Base-by-base conservation (phyloP, 495 filamentous ascomycete species). In the Penicillium fimorum region DNA sequence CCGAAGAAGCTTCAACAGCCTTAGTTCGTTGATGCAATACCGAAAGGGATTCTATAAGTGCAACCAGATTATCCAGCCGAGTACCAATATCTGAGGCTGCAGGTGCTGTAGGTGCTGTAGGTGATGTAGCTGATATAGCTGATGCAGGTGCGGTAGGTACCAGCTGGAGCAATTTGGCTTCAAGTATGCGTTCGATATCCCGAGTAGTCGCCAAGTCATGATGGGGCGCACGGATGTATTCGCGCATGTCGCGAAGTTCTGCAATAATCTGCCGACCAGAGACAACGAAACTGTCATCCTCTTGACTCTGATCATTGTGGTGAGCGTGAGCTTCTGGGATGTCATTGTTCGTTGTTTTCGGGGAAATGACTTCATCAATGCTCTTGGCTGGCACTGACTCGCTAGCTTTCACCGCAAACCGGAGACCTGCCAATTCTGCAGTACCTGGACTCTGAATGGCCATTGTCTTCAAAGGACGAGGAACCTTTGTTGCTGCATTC, bases 311-410 rank as follows among this genome's bases (percentile, higher is more conserved):
- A 10, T 46, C 12, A 24, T 45, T 45, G 20, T 10, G 11, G 22
- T 13, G 20, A 13, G 42, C 6, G 4, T 27, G 11, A 4, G 22
- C 1, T 7, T 15, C 42, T 9, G 22, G 24, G 42, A 6, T n/a
- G 5, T 37, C 13, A 37, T 17, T 38, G 15, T 0, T 38, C 11
- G 43, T 17, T 13, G 15, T 15, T 29, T 27, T 47, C 2, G 45
- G n/a, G 7, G 29, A 32, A 32, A 47, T 47, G 17, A 47, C n/a
- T 47, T 33, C 45, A 9, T 47, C 45, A 13, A 47, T 47, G n/a
- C 27, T 47, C 24, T 18, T 18, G 5, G 8, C 10, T 6, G 29
- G 45, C 29, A 20, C 30, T n/a, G 29, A 32, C 8, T 29, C 44
- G 9, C 2, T 27, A 7, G n/a, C 7, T 6, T 18, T 47, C 17